Percentiles rank a stretch among this genome's conserved stretches.
Conservation (phyloP, 148 eudicot genomes). For the Agrostemma githago region DNA sequence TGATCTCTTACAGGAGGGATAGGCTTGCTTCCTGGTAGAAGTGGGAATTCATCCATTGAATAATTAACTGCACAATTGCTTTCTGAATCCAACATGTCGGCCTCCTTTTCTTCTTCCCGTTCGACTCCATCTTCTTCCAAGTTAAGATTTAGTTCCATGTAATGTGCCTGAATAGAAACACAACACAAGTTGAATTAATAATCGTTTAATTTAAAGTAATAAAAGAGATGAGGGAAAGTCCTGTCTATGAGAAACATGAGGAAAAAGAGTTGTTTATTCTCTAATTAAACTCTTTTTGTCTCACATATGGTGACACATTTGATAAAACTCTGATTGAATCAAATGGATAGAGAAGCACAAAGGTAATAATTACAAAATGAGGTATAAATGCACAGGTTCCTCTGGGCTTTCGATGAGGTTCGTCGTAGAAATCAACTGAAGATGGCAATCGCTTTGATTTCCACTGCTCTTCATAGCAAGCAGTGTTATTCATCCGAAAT, state of each 20-base stretch:
- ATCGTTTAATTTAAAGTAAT: background rate
- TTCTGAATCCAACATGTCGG: slow-evolving; percentile 2
- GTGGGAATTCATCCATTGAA: slow-evolving; percentile 37
- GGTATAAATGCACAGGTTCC: slow-evolving; percentile 35
- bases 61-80: slow-evolving; percentile 15
- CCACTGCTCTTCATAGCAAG: slow-evolving; percentile 5
- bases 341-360: background rate
- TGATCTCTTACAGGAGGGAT: slow-evolving; percentile 19
- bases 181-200: slow-evolving; percentile 11
- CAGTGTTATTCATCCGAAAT: background rate
- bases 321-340: background rate
- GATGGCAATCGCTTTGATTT: slow-evolving; percentile 3
- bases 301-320: background rate
- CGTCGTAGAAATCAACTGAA: slow-evolving; percentile 6
- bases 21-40: slow-evolving; percentile 32
- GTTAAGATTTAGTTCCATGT: background rate
- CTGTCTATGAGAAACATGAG: background rate
- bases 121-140: slow-evolving; percentile 3
- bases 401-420: slow-evolving; percentile 13
- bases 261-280: background rate
- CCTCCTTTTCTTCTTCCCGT: slow-evolving; percentile 6
- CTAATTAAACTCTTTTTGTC: background rate
- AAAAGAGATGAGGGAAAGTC: background rate
- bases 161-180: slow-evolving; percentile 21
- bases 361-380: slow-evolving; percentile 23